Conservation (phyloP, 768 basidiomycete species). For the Sporobolomyces pararoseus region DNA sequence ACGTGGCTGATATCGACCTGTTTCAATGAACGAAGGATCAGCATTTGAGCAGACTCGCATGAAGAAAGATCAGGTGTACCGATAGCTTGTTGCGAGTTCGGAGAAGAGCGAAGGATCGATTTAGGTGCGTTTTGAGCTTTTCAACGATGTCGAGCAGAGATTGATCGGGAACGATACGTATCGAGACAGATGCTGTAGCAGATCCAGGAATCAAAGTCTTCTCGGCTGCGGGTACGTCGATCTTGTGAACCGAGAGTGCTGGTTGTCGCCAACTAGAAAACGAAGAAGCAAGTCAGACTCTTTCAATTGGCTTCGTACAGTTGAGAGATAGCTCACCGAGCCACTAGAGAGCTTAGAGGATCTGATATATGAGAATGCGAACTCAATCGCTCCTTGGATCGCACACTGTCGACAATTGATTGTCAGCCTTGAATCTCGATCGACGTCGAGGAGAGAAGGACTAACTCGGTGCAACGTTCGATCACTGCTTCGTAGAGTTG, state of each 20-base stretch:
- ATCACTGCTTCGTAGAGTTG: constrained; percentile 67
- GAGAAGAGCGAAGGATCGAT: constrained; percentile 59
- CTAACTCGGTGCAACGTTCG: constrained; percentile 44
- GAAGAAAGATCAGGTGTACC: no score
- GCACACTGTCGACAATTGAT: neutral
- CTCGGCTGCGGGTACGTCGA: constrained; percentile 67
- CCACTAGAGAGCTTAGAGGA: constrained; percentile 34
- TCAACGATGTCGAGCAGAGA: constrained; percentile 65
- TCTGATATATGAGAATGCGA: constrained; percentile 26
- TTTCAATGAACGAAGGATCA: neutral
- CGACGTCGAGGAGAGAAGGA: neutral
- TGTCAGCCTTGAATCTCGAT: neutral
- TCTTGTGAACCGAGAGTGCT: constrained; percentile 79
- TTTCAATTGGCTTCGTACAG: no score
- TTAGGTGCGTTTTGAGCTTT: constrained; percentile 61
- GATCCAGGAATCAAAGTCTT: constrained; percentile 78
- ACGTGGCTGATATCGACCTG: constrained; percentile 75
- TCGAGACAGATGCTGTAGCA: constrained; percentile 77
- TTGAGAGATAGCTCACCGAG: constrained; percentile 3
- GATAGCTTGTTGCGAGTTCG: constrained; percentile 68
- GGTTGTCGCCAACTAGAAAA: constrained; percentile 76
- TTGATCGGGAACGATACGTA: constrained; percentile 94
- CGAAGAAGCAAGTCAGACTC: neutral
- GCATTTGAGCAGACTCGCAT: neutral
- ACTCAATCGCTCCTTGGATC: constrained; percentile 6